Conservation (phyloP, 1,284 basidiomycete species). For the Sanghuangporus baumii region DNA sequence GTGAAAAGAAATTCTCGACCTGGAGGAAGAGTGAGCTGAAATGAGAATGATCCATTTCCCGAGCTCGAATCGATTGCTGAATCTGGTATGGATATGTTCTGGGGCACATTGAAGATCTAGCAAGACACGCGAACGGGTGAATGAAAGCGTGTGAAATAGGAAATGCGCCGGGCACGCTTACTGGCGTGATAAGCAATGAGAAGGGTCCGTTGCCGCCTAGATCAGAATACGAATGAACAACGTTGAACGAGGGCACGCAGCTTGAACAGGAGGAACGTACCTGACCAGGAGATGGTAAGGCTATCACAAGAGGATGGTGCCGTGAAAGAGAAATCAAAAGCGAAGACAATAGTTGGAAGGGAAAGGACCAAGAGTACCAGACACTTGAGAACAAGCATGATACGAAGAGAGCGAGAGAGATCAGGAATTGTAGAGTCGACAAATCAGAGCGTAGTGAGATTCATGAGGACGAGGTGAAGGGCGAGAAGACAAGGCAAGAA, state of each 20-base stretch:
- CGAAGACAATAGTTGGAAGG: slow-evolving; percentile 17
- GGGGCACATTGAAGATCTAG: slow-evolving; percentile 48
- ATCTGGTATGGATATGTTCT: slow-evolving; percentile 52
- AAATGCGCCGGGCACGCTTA: slow-evolving; percentile 32
- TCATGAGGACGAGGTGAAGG: not conserved
- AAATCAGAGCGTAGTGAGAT: not conserved
- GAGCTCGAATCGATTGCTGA: slow-evolving; percentile 39
- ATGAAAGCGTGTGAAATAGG: not conserved
- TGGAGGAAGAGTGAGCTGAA: slow-evolving; percentile 37
- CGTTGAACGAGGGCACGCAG: slow-evolving; percentile 8
- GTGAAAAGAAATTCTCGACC: slow-evolving; percentile 44
- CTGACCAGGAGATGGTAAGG: slow-evolving; percentile 56
- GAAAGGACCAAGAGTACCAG: slow-evolving; percentile 16
- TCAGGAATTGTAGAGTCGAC: not conserved
- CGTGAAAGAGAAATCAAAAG: slow-evolving; percentile 49
- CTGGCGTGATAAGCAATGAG: slow-evolving; percentile 50
- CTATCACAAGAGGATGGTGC: slow-evolving; percentile 55
- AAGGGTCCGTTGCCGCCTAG: slow-evolving; percentile 63
- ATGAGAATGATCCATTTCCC: slow-evolving; percentile 48
- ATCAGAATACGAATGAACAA: slow-evolving; percentile 9
- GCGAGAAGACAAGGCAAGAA: not conserved
- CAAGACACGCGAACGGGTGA: not conserved
- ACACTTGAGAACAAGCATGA: slow-evolving; percentile 11
- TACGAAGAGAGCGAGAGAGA: not conserved
- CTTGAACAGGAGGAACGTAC: slow-evolving; percentile 31